Conservation (phyloP, 768 basidiomycete species). For the Infundibulicybe gibba region DNA sequence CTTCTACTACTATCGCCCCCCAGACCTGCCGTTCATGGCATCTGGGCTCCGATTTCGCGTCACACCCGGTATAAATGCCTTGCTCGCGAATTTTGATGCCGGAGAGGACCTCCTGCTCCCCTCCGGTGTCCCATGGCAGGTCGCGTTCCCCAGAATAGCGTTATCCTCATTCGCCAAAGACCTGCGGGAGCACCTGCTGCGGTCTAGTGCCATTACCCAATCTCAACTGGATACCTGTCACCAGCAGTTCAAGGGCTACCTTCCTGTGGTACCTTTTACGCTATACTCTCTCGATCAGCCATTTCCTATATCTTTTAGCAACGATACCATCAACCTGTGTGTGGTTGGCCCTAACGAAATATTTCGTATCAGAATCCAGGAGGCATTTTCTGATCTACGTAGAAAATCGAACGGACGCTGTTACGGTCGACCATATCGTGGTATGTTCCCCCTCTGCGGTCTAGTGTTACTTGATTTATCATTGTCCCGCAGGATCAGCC, state of each 20-base stretch:
- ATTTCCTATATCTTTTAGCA: slow-evolving; percentile 5
- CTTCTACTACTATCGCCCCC: slow-evolving; percentile 12
- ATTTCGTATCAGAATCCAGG: not conserved
- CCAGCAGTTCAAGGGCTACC: not conserved
- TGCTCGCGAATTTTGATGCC: slow-evolving; percentile 2
- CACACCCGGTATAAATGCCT: slow-evolving; percentile 5
- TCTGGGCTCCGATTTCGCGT: slow-evolving; percentile 15
- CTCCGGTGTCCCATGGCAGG: slow-evolving; percentile 9
- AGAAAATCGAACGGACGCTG: not conserved
- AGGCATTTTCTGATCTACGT: slow-evolving; percentile 8
- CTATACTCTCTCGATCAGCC: slow-evolving; percentile 7
- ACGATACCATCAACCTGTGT: not conserved
- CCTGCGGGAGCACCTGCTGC: not conserved
- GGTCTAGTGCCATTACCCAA: not conserved
- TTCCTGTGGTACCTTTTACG: not conserved
- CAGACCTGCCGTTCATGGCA: not conserved
- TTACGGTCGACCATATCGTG: not conserved
- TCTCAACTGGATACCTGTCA: not conserved
- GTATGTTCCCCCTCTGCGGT: not conserved
- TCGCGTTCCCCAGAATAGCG: not conserved
- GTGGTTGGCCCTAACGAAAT: not conserved
- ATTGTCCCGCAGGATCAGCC: slow-evolving; percentile 3
- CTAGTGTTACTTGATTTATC: not conserved
- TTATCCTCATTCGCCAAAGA: too few species aligned
- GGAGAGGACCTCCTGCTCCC: slow-evolving; percentile 10